Base-by-base conservation (phyloP, 306 rosid species). In the Inga leiocalycina region DNA sequence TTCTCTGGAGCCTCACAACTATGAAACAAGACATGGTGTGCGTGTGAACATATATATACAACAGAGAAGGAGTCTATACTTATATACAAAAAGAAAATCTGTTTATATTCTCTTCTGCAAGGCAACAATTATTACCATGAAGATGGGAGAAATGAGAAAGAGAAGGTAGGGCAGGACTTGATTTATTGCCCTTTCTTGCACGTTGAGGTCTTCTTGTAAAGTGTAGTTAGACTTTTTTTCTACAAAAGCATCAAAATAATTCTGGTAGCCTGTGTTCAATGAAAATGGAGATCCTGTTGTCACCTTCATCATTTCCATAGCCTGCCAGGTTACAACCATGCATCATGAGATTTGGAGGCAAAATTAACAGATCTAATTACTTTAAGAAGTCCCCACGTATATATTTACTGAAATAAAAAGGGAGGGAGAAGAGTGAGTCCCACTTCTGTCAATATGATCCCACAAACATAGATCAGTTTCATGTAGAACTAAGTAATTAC, bases 271-370 rank as follows among this genome's bases (percentile, higher is more conserved):
- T 8, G 88, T 78, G 93, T 89, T 91, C 89, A 61, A 46, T 88
- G 78, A 88, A 76, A 76, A 81, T 22, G 92, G 87, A 57, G 91
- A 84, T 78, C 85, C 77, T 77, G 87, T 67, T 17, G 85, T 86
- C 37, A 92, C 35, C 89, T 90, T 95, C 95, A 93, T 83, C 95
- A 89, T 91, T 86, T 95, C 98, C 98, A 95, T 95, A 74, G 98
- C 98, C 98, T 95, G 91, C 84, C 54, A 84, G 62, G 80, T 70
- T 49, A 30, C 9, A 82, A 82, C 30, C 30, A 27, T 27, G 30
- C 30, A 27, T 27, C 30, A 27, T 27, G 30, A 27, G 30, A 59
- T 59, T 27, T 46, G 56, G 56, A 4, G 20, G 19, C 6, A 49
- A 49, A 13, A 49, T 49, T 10, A 13, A 49, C 15, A 49, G 56